Conservation (phyloP, 805 yeast genomes). For the Lachancea fermentati region DNA sequence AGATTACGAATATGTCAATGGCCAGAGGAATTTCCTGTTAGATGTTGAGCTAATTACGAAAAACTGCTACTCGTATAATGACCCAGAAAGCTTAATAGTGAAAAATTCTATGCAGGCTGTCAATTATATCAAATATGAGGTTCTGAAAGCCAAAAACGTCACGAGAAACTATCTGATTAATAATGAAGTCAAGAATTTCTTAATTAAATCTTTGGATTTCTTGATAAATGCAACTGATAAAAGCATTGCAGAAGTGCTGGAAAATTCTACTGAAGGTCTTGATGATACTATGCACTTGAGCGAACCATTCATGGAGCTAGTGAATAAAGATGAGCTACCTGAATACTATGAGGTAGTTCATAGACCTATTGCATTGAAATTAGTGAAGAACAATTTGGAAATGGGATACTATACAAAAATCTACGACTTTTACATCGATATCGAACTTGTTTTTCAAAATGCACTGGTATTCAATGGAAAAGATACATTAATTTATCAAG, state of each 20-base stretch:
- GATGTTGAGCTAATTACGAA: conserved; percentile 64
- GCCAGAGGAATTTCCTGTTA: conserved; percentile 38
- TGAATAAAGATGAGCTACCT: conserved; percentile 65
- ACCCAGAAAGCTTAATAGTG: conserved; percentile 59
- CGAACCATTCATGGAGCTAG: conserved; percentile 71
- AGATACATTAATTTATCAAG: conserved; percentile 62
- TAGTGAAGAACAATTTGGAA: conserved; percentile 49
- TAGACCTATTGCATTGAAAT: conserved; percentile 66
- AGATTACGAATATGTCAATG: conserved; percentile 30
- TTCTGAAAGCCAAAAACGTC: conserved; percentile 34
- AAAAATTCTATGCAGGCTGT: conserved; percentile 54
- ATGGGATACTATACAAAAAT: conserved; percentile 49
- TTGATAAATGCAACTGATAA: conserved; percentile 29
- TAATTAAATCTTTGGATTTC: conserved; percentile 19
- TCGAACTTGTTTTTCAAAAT: conserved; percentile 64
- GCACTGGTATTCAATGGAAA: conserved; percentile 76
- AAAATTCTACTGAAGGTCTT: conserved; percentile 17
- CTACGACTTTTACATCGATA: conserved; percentile 52
- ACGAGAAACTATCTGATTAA: conserved; percentile 27
- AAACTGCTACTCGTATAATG: conserved; percentile 72
- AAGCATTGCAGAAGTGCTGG: conserved; percentile 12
- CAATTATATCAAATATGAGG: conserved; percentile 50
- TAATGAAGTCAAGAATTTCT: conserved; percentile 20
- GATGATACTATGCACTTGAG: conserved; percentile 38
- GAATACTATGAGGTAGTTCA: conserved; percentile 72